Base-by-base conservation (phyloP, 805 yeast genomes). In the Metschnikowia chrysomelidarum region DNA sequence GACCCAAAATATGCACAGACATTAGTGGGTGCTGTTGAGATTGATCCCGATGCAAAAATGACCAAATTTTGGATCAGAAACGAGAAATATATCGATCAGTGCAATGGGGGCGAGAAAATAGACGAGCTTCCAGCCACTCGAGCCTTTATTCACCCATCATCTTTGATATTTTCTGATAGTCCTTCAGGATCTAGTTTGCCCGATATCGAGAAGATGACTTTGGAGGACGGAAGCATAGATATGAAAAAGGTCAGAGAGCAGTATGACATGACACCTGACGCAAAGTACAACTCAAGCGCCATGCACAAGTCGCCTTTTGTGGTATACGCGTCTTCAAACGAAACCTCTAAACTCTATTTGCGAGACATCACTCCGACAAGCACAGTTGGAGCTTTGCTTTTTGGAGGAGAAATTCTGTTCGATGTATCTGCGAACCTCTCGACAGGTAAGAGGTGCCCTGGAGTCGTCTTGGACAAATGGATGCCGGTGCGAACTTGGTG, bases 401-500 rank as follows among this genome's bases (percentile, higher is more conserved):
- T 91, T 59, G 95, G 96, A 7, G 93, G 94, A 5, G 73, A 75
- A 1, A 71, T 84, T 13, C 58, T 67, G 24, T 82, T 80, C 53
- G 86, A 83, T 47, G 46, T 79, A 31, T 54, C 66, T 8, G 52
- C 60, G 6, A 43, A 57, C 20, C 56, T 70, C 0, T 64, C 73
- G 1, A 52, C 57, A 5, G 73, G 74, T 1, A 70, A 64, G 25
- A 71, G 79, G 4, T 75, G 88, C 0, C 94, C 96, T 0, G 97
- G 97, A 15, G 75, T 93, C 22, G 78, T 87, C 7, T 63, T 91
- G 36, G 96, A 87, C 47, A 72, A 73, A n/a, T 89, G 98, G 97
- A 60, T 87, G 21, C 94, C 96, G 0, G 71, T 91, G 9, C 71
- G 86, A 43, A 87, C 96, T 1, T 91, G 97, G 97, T 83, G 95